Base-by-base conservation (phyloP, 306 rosid species). In the Prosopis cineraria region DNA sequence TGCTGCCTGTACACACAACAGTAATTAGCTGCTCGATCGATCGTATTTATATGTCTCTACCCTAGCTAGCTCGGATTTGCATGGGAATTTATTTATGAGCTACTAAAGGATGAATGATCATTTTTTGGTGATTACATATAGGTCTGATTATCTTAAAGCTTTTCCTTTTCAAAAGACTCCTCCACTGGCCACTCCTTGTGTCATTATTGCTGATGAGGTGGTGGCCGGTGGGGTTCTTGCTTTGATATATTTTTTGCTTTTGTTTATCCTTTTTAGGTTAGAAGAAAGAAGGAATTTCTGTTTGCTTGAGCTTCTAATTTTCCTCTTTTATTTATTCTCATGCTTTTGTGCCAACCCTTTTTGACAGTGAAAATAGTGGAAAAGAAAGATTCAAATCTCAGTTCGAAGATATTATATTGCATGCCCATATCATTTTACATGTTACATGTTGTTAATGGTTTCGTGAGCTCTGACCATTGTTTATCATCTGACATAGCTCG, bases 121-220 rank as follows among this genome's bases (percentile, higher is more conserved):
- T 86, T 82, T 82, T 86, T 77, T 10, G 20, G 80, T 76, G 62
- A 60, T 84, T 75, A n/a, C n/a, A n/a, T n/a, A 62, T 80, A 47
- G 82, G 64, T 80, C 62, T 55, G 14, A 55, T 55, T 55, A 55
- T 22, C 75, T 70, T 74, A 66, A 78, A 58, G 83, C 53, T 74
- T 82, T 64, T 64, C 76, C 60, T 73, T 66, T 74, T 34, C 65
- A 70, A 70, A 82, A 69, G 82, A 81, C 88, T 86, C 85, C 86
- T 86, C 79, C 85, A 82, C 86, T 83, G 81, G 10, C 86, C 91
- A 81, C 85, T 83, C 87, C 83, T 76, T 63, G 81, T 78, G 85
- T 83, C 90, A 93, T 93, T 81, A 91, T 91, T 91, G 85, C 91
- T 67, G 70, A 84, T 81, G 79, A 85, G 86, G 83, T 87, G 87